Percentiles rank a stretch among this genome's conserved stretches.
Evolutionary conservation across 2,329 filamentous ascomycete genomes (phyloP).

Genomic region (Colletotrichum orchidophilum): DNA sequence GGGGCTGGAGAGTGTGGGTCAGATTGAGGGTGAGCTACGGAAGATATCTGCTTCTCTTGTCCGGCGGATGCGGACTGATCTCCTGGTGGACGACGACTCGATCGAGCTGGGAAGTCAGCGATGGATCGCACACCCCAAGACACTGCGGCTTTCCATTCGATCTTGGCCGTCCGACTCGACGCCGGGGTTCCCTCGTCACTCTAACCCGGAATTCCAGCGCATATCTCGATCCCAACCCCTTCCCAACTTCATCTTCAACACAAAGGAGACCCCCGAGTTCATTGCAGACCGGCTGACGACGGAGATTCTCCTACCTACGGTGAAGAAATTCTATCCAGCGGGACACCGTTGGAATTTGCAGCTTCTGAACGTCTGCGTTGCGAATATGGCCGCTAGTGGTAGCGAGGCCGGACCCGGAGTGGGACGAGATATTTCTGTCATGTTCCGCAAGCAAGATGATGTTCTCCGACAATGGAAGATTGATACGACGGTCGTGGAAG

Average conservation of each 20-base stretch:
- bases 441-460: slow-evolving; percentile 82
- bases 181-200: slow-evolving; percentile 52
- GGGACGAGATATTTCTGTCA: slow-evolving; percentile 81
- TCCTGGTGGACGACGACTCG: slow-evolving; percentile 63
- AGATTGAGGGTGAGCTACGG: slow-evolving; percentile 74
- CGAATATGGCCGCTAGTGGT: slow-evolving; percentile 77
- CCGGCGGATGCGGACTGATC: slow-evolving; percentile 80
- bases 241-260: slow-evolving; percentile 77
- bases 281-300: slow-evolving; percentile 75
- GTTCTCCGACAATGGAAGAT: slow-evolving; percentile 74
- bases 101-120: slow-evolving; percentile 44
- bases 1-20: slow-evolving; percentile 70
- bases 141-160: slow-evolving; percentile 82
- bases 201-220: slow-evolving; percentile 70
- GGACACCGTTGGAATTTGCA: slow-evolving; percentile 79
- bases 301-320: slow-evolving; percentile 75
- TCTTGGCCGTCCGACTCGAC: slow-evolving; percentile 60
- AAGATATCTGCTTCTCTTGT: slow-evolving; percentile 76
- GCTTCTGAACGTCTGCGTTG: slow-evolving; percentile 86
- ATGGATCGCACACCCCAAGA: slow-evolving; percentile 86
- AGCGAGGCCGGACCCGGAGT: slow-evolving; percentile 58
- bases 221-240: slow-evolving; percentile 80
- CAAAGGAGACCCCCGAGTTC: slow-evolving; percentile 64
- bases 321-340: slow-evolving; percentile 77
- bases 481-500: slow-evolving; percentile 42